Conservation (phyloP, 1,139 yeast genomes). For the Suhomyces terraborum region DNA sequence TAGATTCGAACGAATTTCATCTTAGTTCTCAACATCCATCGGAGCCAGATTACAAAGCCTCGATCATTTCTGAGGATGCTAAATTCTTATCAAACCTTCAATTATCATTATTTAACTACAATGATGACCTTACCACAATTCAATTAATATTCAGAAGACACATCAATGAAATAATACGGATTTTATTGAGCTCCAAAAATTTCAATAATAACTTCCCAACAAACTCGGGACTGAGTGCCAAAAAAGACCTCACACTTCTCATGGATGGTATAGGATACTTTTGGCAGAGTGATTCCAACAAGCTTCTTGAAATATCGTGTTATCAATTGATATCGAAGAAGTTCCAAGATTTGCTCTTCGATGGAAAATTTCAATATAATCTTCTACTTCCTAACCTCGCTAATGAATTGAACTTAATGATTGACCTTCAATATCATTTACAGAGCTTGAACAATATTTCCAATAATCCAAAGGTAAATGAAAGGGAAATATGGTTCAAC, state of each 20-base stretch:
- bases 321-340: constrained; percentile 43
- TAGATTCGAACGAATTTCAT: constrained; percentile 51
- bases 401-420: constrained; percentile 47
- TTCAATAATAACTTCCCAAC: constrained; percentile 28
- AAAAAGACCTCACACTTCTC: constrained; percentile 31
- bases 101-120: constrained; percentile 45
- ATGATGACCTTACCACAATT: constrained; percentile 51
- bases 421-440: constrained; percentile 47
- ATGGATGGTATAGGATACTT: constrained; percentile 49
- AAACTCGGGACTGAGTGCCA: constrained; percentile 12
- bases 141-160: constrained; percentile 51
- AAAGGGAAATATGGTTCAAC: constrained; percentile 48
- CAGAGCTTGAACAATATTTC: constrained; percentile 35
- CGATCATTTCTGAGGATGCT: constrained; percentile 52
- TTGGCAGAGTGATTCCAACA: constrained; percentile 47
- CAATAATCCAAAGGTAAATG: constrained; percentile 27
- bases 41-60: constrained; percentile 28
- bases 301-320: constrained; percentile 45
- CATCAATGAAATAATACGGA: constrained; percentile 47
- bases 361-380: constrained; percentile 37
- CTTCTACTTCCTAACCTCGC: constrained; percentile 41
- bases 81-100: constrained; percentile 48
- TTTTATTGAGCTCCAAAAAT: constrained; percentile 44
- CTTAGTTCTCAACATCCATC: constrained; percentile 26
- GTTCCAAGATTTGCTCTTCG: constrained; percentile 39